Evolutionary conservation across 805 yeast species (phyloP).

Genomic region (Starmerella khaoyaiensis): DNA sequence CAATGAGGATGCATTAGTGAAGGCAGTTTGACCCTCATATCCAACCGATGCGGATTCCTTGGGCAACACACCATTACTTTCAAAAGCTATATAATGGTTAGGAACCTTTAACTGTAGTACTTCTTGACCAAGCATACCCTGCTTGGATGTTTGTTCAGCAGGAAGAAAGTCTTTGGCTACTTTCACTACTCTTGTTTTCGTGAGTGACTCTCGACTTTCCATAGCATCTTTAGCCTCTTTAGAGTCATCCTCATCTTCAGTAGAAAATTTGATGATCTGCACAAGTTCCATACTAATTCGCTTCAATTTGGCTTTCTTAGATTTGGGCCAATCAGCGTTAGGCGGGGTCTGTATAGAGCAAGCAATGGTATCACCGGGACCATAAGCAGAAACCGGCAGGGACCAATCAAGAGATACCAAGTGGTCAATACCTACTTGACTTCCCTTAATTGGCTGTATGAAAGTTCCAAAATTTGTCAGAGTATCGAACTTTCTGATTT

Average conservation of each 20-base stretch:
- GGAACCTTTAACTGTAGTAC: slow-evolving; percentile 27
- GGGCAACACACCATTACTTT: slow-evolving; percentile 21
- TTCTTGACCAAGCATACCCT: slow-evolving; percentile 17
- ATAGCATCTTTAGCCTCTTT: slow-evolving; percentile 8
- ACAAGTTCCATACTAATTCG: slow-evolving; percentile 28
- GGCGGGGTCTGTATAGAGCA: slow-evolving; percentile 26
- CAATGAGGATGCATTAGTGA: slow-evolving; percentile 28
- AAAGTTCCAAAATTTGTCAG: slow-evolving; percentile 30
- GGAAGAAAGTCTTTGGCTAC: slow-evolving; percentile 21
- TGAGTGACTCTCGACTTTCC: slow-evolving; percentile 25
- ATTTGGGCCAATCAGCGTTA: slow-evolving; percentile 30
- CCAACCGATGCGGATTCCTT: slow-evolving; percentile 30
- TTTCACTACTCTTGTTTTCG: slow-evolving; percentile 25
- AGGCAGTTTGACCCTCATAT: slow-evolving; percentile 25
- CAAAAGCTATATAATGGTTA: slow-evolving; percentile 4
- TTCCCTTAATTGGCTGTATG: slow-evolving; percentile 24
- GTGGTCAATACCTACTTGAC: slow-evolving; percentile 27
- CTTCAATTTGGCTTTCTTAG: slow-evolving; percentile 29
- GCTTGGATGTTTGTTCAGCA: slow-evolving; percentile 20
- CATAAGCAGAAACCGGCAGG: slow-evolving; percentile 28
- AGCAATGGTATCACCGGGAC: slow-evolving; percentile 29
- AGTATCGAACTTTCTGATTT: slow-evolving; percentile 30
- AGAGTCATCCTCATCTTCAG: not conserved
- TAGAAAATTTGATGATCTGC: slow-evolving; percentile 26
- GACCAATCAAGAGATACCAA: slow-evolving; percentile 27